Evolutionary conservation across 345 rosid species (phyloP).

Genomic region (Aurinia saxatilis): DNA sequence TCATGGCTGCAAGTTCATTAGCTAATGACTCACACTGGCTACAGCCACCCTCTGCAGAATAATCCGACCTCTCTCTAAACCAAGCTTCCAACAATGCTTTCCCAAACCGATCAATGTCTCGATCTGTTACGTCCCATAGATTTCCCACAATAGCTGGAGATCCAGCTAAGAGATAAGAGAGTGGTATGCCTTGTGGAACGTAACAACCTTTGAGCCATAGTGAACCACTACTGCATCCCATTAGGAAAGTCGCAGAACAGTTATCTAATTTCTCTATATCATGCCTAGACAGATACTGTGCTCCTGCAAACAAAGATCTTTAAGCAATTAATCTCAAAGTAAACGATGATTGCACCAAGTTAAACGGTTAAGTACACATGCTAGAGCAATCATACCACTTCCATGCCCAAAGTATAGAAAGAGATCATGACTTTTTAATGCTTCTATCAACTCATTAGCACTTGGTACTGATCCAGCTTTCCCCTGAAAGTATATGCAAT

Average conservation of each 20-base stretch:
- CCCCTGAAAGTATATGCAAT: conserved; percentile 43
- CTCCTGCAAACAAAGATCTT: conserved; percentile 37
- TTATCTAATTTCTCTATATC: conserved; percentile 66
- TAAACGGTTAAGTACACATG: background rate
- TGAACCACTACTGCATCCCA: conserved; percentile 97
- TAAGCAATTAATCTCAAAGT: conserved; percentile 4
- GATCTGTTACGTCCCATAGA: conserved; percentile 95
- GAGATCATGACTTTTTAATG: conserved; percentile 76
- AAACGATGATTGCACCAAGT: conserved; percentile 5
- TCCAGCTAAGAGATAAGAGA: conserved; percentile 69
- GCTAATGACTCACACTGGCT: conserved; percentile 37
- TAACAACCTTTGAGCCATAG: conserved; percentile 64
- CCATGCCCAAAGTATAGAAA: conserved; percentile 93
- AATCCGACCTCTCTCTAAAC: conserved; percentile 56
- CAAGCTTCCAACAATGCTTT: conserved; percentile 76
- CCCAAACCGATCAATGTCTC: conserved; percentile 84
- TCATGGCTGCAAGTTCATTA: conserved; percentile 49
- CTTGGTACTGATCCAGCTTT: conserved; percentile 76
- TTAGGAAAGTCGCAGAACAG: conserved; percentile 74
- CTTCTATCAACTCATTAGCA: conserved; percentile 55
- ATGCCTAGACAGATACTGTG: conserved; percentile 57
- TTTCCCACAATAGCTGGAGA: conserved; percentile 78
- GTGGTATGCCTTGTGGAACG: conserved; percentile 64
- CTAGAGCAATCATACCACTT: conserved; percentile 52
- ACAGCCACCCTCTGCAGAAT: conserved; percentile 26